phyloP scores from a whole-genome alignment of 768 basidiomycete species.

The Hysterangium stoloniferum region DNA sequence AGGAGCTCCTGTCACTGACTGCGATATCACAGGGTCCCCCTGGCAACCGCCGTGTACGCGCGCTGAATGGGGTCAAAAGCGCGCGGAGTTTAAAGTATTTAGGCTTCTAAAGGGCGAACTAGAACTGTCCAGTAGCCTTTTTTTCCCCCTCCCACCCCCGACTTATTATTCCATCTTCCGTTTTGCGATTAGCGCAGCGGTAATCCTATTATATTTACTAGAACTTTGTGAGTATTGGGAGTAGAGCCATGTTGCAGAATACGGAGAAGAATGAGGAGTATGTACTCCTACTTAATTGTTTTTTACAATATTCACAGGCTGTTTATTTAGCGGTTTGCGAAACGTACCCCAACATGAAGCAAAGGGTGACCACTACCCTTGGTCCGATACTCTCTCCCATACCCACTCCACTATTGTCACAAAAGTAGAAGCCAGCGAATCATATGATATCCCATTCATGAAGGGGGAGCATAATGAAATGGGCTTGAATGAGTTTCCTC shows the following conservation, averaged over 20 bases:
- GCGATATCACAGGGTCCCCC: slow-evolving; percentile 6
- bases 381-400: background rate
- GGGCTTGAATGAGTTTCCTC: background rate
- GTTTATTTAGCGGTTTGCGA: background rate
- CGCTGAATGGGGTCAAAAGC: slow-evolving; percentile 7
- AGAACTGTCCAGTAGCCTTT: slow-evolving; percentile 2
- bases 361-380: background rate
- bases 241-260: background rate
- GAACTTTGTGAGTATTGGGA: background rate
- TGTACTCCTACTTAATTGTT: background rate
- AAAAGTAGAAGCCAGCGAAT: background rate
- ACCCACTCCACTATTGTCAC: background rate
- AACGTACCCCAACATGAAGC: background rate
- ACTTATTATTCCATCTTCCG: background rate
- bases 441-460: background rate
- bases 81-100: slow-evolving; percentile 8
- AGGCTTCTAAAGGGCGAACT: slow-evolving; percentile 11
- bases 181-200: background rate
- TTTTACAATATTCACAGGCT: background rate
- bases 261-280: background rate
- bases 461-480: background rate
- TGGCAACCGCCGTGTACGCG: slow-evolving; percentile 6
- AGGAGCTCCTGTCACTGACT: background rate
- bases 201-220: background rate
- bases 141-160: slow-evolving; percentile 4